A percentile compares a stretch with the other conserved stretches of the same genome.
These are phyloP conservation scores for Termitomyces eurrhizus DNA, from an alignment of 768 basidiomycete genomes.

Conservation along the genomic window DNA sequence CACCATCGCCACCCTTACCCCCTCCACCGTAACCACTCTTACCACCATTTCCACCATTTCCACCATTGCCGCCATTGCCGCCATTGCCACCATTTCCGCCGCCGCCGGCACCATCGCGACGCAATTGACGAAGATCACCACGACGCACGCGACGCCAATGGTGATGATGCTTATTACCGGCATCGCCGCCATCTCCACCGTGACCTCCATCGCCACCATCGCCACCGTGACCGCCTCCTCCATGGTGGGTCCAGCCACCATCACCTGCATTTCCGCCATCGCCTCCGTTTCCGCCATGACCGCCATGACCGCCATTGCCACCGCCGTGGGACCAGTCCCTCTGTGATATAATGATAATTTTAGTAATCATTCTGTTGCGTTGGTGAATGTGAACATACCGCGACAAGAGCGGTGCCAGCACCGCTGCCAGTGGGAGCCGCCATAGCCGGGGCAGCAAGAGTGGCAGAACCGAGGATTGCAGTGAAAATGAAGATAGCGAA, in stretches of 20 bases:
- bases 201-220: slow-evolving; percentile 3
- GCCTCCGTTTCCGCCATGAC: not conserved
- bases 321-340: not conserved
- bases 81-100: not conserved
- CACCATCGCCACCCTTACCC: not conserved
- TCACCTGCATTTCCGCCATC: slow-evolving; percentile 1
- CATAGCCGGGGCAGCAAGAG: slow-evolving; percentile 3
- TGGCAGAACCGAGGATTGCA: slow-evolving; percentile 3
- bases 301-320: slow-evolving; percentile 1
- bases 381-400: not conserved
- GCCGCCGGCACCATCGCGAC: not conserved
- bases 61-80: not conserved
- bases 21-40: slow-evolving; percentile 2
- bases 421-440: slow-evolving; percentile 5
- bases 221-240: slow-evolving; percentile 1
- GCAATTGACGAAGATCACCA: not conserved
- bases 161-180: not conserved
- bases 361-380: not conserved
- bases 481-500: slow-evolving; percentile 6
- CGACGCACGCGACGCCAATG: not conserved
- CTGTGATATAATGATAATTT: not conserved
- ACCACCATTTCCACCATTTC: not conserved
- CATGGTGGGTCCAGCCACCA: not conserved
- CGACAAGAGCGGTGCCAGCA: not conserved
- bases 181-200: not conserved